These are phyloP conservation scores for Penicillium sp. DNA, from an alignment of 2,329 filamentous ascomycete species.

Conservation along the genomic window DNA sequence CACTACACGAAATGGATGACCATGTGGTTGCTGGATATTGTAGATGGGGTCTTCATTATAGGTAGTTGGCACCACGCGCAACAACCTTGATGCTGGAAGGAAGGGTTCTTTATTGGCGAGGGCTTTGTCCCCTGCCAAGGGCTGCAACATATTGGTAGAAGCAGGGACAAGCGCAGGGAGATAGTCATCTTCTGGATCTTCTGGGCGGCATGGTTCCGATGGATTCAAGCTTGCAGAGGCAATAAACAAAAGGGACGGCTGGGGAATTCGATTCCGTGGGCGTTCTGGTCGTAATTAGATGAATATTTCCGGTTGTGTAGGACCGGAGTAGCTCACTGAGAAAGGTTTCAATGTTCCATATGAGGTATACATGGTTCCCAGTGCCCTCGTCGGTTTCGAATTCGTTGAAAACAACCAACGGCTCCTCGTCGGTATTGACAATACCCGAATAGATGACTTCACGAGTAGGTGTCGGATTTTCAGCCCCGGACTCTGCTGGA, in stretches of 20 bases:
- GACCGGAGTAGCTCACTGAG: constrained; percentile 31
- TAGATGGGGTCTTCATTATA: constrained; percentile 46
- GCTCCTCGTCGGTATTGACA: constrained; percentile 38
- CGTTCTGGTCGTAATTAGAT: constrained; percentile 30
- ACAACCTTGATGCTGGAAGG: constrained; percentile 53
- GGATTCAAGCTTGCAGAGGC: constrained; percentile 45
- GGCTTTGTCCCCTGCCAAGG: constrained; percentile 48
- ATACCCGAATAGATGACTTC: constrained; percentile 42
- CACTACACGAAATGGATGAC: constrained; percentile 50
- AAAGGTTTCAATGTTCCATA: constrained; percentile 43
- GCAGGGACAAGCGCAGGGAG: constrained; percentile 51
- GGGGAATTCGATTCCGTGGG: constrained; percentile 49
- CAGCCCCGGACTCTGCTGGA: constrained; percentile 38
- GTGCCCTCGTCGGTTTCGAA: constrained; percentile 36
- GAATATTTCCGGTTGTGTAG: background rate
- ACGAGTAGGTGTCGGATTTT: constrained; percentile 33
- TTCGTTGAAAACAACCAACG: constrained; percentile 43
- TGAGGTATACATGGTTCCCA: constrained; percentile 39
- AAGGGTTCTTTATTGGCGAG: constrained; percentile 46
- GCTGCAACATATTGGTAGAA: constrained; percentile 54
- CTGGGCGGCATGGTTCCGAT: constrained; percentile 34
- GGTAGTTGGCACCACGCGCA: constrained; percentile 51
- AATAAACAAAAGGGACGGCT: constrained; percentile 53
- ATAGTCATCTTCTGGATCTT: constrained; percentile 45
- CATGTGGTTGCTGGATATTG: constrained; percentile 50